These are phyloP conservation scores for Amaranthus cruentus DNA, from an alignment of 148 eudicot species.

Conservation along the genomic window DNA sequence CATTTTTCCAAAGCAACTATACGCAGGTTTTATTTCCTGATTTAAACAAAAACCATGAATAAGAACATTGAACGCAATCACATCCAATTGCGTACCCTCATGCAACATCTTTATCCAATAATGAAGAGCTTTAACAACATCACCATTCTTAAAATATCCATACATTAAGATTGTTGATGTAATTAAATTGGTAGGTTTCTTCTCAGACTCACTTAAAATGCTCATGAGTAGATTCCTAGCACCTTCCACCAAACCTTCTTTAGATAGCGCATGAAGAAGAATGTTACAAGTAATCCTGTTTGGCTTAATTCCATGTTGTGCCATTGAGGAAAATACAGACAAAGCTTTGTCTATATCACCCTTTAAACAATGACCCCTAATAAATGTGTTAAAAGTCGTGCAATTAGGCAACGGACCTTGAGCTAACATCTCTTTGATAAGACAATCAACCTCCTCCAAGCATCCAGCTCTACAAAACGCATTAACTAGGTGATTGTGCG, in stretches of 20 bases:
- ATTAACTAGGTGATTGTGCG: constrained; percentile 64
- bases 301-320: constrained; percentile 40
- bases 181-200: constrained; percentile 29
- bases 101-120: constrained; percentile 36
- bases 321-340: constrained; percentile 53
- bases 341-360: constrained; percentile 61
- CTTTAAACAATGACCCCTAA: constrained; percentile 54
- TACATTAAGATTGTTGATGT: constrained; percentile 67
- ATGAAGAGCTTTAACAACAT: constrained; percentile 36
- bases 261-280: constrained; percentile 70
- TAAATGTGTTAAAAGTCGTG: constrained; percentile 61
- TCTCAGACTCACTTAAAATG: constrained; percentile 33
- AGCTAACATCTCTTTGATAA: constrained; percentile 54
- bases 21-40: constrained; percentile 37
- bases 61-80: constrained; percentile 59
- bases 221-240: constrained; percentile 50
- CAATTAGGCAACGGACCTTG: constrained; percentile 58
- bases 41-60: constrained; percentile 57
- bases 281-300: constrained; percentile 62
- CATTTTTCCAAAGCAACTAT: constrained; percentile 49
- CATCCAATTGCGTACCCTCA: constrained; percentile 38
- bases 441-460: constrained; percentile 54
- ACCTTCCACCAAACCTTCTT: constrained; percentile 54
- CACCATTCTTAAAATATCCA: constrained; percentile 51
- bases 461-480: constrained; percentile 61